phyloP scores from a whole-genome alignment of 225 moss, liverwort and hornwort genomes.

The Ulota crispa region DNA sequence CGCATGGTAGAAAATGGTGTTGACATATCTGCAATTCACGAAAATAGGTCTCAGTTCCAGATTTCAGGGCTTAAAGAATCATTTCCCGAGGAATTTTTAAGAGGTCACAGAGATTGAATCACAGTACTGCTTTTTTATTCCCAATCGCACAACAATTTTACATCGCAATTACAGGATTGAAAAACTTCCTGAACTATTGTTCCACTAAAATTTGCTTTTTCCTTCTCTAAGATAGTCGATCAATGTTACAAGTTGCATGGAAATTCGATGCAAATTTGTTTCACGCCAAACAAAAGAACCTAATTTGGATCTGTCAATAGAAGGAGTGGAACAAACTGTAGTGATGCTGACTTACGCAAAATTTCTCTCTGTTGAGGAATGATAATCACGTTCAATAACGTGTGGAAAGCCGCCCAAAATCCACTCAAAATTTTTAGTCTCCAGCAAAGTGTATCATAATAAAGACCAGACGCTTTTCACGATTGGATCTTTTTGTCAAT shows the following conservation, averaged over 20 bases:
- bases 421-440: constrained; percentile 22
- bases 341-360: constrained; percentile 39
- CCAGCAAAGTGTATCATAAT: not conserved
- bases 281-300: not conserved
- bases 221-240: not conserved
- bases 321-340: not conserved
- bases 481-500: not conserved
- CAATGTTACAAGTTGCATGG: not conserved
- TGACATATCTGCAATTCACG: constrained; percentile 42
- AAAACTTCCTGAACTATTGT: not conserved
- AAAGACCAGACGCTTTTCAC: not conserved
- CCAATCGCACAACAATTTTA: not conserved
- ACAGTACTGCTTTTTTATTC: not conserved
- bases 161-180: not conserved
- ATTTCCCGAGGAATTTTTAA: not conserved
- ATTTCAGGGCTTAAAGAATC: not conserved
- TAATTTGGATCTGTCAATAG: not conserved
- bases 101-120: not conserved
- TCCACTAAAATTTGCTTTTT: not conserved
- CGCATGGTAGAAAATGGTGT: constrained; percentile 62
- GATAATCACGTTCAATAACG: constrained; percentile 2
- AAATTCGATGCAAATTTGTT: not conserved
- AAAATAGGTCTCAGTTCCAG: constrained; percentile 21
- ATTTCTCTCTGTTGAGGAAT: constrained; percentile 48
- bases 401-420: constrained; percentile 21